Conservation (phyloP, 768 basidiomycete species). For the Tulasnella sp. region DNA sequence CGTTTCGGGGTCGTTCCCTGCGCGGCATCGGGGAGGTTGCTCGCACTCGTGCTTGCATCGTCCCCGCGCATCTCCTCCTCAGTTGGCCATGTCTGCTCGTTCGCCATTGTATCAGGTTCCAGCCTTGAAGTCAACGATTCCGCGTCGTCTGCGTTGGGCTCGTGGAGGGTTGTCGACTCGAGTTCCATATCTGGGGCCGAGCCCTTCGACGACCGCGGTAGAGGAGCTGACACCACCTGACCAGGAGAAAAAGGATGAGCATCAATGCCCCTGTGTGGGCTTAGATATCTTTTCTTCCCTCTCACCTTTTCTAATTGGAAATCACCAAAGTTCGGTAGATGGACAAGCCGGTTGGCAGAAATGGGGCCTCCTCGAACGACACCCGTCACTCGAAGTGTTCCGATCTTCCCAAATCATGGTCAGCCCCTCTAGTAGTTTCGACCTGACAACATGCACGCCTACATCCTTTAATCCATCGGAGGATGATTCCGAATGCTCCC, state of each 20-base stretch:
- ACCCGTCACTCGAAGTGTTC: conserved; percentile 72
- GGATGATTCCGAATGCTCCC: conserved; percentile 41
- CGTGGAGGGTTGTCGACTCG: conserved; percentile 62
- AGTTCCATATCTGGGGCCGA: conserved; percentile 56
- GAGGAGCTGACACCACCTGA: conserved; percentile 66
- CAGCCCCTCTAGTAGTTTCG: background rate
- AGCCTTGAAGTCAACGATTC: conserved; percentile 87
- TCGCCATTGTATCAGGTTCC: conserved; percentile 81
- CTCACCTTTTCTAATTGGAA: conserved; percentile 76
- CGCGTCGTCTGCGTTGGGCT: conserved; percentile 57
- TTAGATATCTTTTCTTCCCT: background rate
- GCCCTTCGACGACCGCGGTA: conserved; percentile 42
- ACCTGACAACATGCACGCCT: background rate
- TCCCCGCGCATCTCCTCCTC: conserved; percentile 83
- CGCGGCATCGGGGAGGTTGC: conserved; percentile 57
- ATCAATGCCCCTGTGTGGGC: background rate
- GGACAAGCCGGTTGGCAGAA: conserved; percentile 79
- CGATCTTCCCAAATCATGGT: conserved; percentile 39
- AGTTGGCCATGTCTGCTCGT: conserved; percentile 98
- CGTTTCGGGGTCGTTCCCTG: conserved; percentile 72
- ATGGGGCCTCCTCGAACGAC: conserved; percentile 74
- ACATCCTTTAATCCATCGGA: background rate
- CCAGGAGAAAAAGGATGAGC: conserved; percentile 15
- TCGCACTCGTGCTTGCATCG: conserved; percentile 34
- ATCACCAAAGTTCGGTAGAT: conserved; percentile 85